Base-by-base conservation (phyloP, 108 stramenopile genomes). In the Pseudonitzschia multiseries region DNA sequence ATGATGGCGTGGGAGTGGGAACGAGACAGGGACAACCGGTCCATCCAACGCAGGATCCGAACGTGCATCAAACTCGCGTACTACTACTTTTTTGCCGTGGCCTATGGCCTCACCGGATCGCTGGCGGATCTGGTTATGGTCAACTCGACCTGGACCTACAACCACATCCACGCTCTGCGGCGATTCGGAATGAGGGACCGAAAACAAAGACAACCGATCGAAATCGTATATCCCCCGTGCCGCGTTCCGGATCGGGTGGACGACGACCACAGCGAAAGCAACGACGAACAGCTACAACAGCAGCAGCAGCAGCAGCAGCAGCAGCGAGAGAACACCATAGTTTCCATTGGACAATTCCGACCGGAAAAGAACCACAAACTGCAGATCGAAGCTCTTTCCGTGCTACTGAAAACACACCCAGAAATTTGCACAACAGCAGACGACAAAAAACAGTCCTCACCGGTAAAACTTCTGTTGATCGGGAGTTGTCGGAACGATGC, bases 331-430 rank as follows among this genome's bases (percentile, higher is more conserved):
- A 79, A 83, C 36, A 76, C 89, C 31, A 85, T 98, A 57, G 46
- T 98, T 9, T 92, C 89, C 2, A 95, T 99, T 29, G 99, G 96
- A 12, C 99, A 99, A 69, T 99, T 99, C 77, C 85, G 99, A 57
- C 99, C 99, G 8, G 99, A 99, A 83, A 99, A 99, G 79, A 92
- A 98, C 75, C 98, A 99, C 69, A 32, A 50, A 5, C 82, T 98
- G 1, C 99, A 99, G 79, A 75, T 99, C 41, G 33, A 73, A 60
- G 66, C 87, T 4, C 75, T 90, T 83, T 82, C 84, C 0, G 72
- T 41, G 50, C 70, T 93, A 40, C 71, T 84, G 1, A 29, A 78
- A 48, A 67, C 57, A 20, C 70, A 81, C 71, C 79, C 79, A 18
- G 60, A 78, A 21, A 72, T 70, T 14, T 18, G 66, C 21, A 28